phyloP scores from a whole-genome alignment of 768 basidiomycete genomes.

The Lyophyllum atratum region DNA sequence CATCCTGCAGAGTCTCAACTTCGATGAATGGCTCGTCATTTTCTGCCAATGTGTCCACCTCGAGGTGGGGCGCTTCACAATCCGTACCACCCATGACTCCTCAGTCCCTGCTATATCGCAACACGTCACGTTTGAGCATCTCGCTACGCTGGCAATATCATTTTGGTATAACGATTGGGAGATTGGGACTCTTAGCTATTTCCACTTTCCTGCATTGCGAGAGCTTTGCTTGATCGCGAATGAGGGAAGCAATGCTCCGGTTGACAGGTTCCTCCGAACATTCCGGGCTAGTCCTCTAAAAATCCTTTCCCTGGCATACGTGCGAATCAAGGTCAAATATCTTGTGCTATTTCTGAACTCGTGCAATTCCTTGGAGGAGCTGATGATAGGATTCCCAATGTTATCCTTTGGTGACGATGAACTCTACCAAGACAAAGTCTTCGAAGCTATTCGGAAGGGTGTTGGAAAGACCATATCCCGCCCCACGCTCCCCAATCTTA shows the following conservation, averaged over 20 bases:
- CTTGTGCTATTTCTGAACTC: neutral
- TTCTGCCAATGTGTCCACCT: neutral
- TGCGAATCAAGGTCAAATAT: neutral
- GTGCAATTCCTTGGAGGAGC: neutral
- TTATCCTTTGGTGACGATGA: too few species aligned
- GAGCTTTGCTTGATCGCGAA: neutral
- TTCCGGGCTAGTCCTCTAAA: neutral
- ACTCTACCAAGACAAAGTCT: neutral
- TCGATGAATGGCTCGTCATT: neutral
- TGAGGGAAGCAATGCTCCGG: neutral
- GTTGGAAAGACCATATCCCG: neutral
- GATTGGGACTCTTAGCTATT: neutral
- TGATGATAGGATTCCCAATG: too few species aligned
- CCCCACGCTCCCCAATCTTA: neutral
- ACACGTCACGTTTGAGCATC: neutral
- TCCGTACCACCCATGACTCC: neutral
- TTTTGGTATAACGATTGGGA: neutral
- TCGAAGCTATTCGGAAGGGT: neutral
- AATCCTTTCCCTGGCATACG: neutral
- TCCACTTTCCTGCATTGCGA: neutral
- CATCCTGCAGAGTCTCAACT: neutral
- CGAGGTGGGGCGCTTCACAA: neutral
- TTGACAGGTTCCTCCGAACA: neutral
- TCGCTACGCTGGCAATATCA: neutral
- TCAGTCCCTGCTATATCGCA: neutral